These are phyloP conservation scores for Pyrenophora seminiperda DNA, from an alignment of 2,329 filamentous ascomycete species.

Conservation along the genomic window DNA sequence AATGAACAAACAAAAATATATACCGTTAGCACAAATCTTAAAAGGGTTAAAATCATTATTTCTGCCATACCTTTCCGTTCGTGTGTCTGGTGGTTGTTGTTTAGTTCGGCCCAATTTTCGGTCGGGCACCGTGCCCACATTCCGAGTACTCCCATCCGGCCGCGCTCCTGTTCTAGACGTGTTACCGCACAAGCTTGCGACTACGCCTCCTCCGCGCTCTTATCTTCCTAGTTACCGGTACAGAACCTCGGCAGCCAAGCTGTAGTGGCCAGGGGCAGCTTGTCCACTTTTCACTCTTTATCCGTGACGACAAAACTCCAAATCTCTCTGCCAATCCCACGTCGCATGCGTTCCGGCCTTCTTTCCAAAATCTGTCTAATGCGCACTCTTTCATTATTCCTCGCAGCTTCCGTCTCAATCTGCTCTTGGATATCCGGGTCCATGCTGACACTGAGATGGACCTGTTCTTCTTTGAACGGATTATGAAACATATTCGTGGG, in stretches of 20 bases:
- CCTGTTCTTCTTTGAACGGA: slow-evolving; percentile 3
- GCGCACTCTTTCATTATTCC: slow-evolving; percentile 12
- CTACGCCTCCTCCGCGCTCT: no score
- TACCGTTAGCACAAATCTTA: no score
- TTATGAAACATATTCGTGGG: background rate
- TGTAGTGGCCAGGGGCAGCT: no score
- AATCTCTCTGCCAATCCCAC: slow-evolving; percentile 24
- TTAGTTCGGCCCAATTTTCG: background rate
- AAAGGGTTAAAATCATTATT: no score
- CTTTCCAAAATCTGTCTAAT: slow-evolving; percentile 19
- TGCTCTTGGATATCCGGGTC: slow-evolving; percentile 18
- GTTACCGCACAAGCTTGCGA: background rate
- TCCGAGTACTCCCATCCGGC: slow-evolving; percentile 9
- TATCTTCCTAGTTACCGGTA: no score
- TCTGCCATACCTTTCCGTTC: no score
- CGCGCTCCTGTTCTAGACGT: slow-evolving; percentile 7
- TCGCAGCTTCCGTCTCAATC: slow-evolving; percentile 18
- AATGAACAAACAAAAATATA: background rate
- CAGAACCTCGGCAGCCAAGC: no score
- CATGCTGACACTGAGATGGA: slow-evolving; percentile 8
- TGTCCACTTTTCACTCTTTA: slow-evolving; percentile 10
- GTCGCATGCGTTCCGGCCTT: slow-evolving; percentile 20
- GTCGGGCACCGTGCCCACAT: background rate
- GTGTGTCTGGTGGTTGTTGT: background rate
- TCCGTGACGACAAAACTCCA: slow-evolving; percentile 32